A percentile compares a stretch with the other conserved stretches of the same genome.
phyloP scores from a whole-genome alignment of 2,329 filamentous ascomycete species.

The Aspergillus fumigatus region DNA sequence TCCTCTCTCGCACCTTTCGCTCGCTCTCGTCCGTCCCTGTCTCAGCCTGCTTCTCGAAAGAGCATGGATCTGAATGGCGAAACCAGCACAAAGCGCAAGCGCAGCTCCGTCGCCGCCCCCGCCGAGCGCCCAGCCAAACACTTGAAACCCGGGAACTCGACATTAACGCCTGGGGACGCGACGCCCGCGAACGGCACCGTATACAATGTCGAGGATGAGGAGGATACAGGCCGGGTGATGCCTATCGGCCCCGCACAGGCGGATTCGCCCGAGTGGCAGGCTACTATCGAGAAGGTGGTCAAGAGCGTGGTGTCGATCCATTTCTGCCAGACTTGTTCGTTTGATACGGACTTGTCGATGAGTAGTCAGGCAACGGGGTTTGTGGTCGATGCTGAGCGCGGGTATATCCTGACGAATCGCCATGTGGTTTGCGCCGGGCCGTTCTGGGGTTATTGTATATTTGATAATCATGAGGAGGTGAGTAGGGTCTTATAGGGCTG shows the following conservation, averaged over 20 bases:
- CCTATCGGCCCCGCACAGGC: constrained; percentile 47
- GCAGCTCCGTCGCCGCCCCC: constrained; percentile 46
- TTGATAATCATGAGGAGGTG: constrained; percentile 91
- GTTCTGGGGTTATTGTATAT: constrained; percentile 97
- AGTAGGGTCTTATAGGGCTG: constrained; percentile 9
- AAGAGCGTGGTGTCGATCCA: constrained; percentile 97
- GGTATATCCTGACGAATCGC: constrained; percentile 82
- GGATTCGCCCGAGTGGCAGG: constrained; percentile 87
- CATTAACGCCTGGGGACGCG: constrained; percentile 37
- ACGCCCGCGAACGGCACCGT: constrained; percentile 42
- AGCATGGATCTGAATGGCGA: constrained; percentile 49
- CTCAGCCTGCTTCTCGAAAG: constrained; percentile 6
- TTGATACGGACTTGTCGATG: constrained; percentile 92
- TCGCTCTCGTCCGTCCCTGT: constrained; percentile 5
- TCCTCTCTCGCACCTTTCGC: constrained; percentile 4
- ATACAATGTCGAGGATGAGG: constrained; percentile 43
- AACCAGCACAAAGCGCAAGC: constrained; percentile 52
- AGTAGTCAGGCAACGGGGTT: constrained; percentile 97
- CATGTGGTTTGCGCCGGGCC: constrained; percentile 94
- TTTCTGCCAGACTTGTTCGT: constrained; percentile 96
- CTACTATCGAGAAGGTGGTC: constrained; percentile 89
- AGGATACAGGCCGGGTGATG: constrained; percentile 43
- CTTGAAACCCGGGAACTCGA: constrained; percentile 45
- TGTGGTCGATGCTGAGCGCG: constrained; percentile 89
- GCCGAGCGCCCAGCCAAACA: constrained; percentile 54